phyloP scores from a whole-genome alignment of 2,329 filamentous ascomycete species.

The Neonectria hederae region DNA sequence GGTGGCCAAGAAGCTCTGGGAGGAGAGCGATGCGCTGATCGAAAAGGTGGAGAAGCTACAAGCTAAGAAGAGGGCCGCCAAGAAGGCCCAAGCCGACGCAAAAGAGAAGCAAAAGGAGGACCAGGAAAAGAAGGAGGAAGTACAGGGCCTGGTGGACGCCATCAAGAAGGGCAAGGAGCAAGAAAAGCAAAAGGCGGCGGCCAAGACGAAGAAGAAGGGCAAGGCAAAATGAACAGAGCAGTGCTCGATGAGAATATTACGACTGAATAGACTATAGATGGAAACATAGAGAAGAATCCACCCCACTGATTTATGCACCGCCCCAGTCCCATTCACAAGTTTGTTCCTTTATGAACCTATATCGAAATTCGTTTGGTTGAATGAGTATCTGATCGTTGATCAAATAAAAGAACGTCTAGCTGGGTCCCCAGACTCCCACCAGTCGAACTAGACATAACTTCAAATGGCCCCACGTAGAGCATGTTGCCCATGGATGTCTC shows the following conservation, averaged over 20 bases:
- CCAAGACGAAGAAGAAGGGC: slow-evolving; percentile 36
- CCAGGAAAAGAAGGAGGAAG: slow-evolving; percentile 45
- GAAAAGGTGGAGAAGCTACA: slow-evolving; percentile 77
- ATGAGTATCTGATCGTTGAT: neutral
- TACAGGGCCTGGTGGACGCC: slow-evolving; percentile 52
- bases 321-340: neutral
- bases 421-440: neutral
- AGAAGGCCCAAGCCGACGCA: slow-evolving; percentile 51
- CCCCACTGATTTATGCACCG: neutral
- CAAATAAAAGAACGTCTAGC: neutral
- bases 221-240: slow-evolving; percentile 32
- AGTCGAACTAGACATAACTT: slow-evolving; percentile 31
- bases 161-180: slow-evolving; percentile 56
- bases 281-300: slow-evolving; percentile 19
- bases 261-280: slow-evolving; percentile 33
- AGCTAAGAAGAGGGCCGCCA: slow-evolving; percentile 62
- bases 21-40: slow-evolving; percentile 85
- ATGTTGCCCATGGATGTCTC: slow-evolving; percentile 31
- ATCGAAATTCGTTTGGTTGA: slow-evolving; percentile 9
- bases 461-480: slow-evolving; percentile 34
- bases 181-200: slow-evolving; percentile 36
- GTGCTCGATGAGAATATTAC: slow-evolving; percentile 28
- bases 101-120: slow-evolving; percentile 49
- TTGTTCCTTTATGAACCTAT: slow-evolving; percentile 17
- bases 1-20: slow-evolving; percentile 86